Percentiles rank a stretch among this genome's conserved stretches.
phyloP scores from a whole-genome alignment of 192 early-diverging fungal species.

The Jimgerdemannia flammicorona region DNA sequence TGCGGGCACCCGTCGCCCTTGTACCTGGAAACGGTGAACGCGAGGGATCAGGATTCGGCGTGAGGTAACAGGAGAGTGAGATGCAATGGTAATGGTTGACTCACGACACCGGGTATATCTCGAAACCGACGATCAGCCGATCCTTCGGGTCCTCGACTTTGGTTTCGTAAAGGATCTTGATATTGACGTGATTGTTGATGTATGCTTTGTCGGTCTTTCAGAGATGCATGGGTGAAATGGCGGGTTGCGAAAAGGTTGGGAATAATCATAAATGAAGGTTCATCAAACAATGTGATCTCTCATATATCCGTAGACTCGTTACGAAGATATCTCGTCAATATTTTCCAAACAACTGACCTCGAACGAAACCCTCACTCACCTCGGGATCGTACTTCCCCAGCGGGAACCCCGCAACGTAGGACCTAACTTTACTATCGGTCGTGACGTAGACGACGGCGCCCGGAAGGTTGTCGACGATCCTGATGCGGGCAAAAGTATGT shows the following conservation, averaged over 20 bases:
- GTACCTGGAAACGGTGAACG: neutral
- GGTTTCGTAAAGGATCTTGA: conserved; percentile 54
- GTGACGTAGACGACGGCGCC: conserved; percentile 48
- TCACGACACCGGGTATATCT: conserved; percentile 61
- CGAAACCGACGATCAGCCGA: conserved; percentile 63
- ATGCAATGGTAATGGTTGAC: conserved; percentile 19
- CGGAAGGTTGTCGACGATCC: conserved; percentile 66
- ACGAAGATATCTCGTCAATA: too few species aligned
- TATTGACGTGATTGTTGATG: conserved; percentile 64
- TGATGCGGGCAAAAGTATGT: neutral
- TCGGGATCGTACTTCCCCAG: conserved; percentile 43
- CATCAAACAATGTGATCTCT: too few species aligned
- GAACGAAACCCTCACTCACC: too few species aligned
- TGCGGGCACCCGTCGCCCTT: neutral
- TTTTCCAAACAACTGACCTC: too few species aligned
- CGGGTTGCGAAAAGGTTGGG: neutral
- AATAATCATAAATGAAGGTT: too few species aligned
- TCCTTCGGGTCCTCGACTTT: conserved; percentile 25
- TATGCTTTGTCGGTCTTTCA: conserved; percentile 37
- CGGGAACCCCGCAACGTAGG: conserved; percentile 57
- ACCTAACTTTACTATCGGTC: conserved; percentile 25
- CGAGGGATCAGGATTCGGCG: neutral
- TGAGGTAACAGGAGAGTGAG: neutral
- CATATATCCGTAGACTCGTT: neutral
- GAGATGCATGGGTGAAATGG: neutral